phyloP scores from a whole-genome alignment of 495 filamentous ascomycete species.

The Lophiotrema nucula region DNA sequence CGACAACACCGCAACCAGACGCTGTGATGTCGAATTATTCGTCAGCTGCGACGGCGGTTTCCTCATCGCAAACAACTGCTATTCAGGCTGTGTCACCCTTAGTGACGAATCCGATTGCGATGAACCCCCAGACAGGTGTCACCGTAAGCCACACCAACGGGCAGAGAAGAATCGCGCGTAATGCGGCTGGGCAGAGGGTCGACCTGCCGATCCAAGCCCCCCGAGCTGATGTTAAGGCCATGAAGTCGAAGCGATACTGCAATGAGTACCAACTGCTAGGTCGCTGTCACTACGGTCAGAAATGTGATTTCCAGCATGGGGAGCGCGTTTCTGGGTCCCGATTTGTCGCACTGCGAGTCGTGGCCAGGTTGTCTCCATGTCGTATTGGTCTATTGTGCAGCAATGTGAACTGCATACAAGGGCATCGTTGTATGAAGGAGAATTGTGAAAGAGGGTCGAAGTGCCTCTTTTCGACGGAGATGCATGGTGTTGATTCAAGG shows the following conservation, averaged over 20 bases:
- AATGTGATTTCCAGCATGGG: neutral
- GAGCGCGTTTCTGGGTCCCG: neutral
- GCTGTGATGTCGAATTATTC: neutral
- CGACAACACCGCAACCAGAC: neutral
- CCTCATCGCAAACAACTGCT: neutral
- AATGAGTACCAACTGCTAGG: slow-evolving; percentile 5
- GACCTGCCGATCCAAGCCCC: neutral
- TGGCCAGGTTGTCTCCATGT: neutral
- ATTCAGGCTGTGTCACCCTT: neutral
- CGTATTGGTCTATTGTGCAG: neutral
- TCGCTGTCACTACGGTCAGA: neutral
- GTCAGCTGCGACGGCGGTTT: neutral
- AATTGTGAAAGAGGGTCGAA: neutral
- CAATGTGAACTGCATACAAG: neutral
- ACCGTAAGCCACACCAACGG: neutral
- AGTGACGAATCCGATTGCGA: too few species aligned
- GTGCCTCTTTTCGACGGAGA: neutral
- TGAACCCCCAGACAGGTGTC: neutral
- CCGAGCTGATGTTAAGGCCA: neutral
- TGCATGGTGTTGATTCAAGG: slow-evolving; percentile 4
- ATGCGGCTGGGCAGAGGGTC: slow-evolving; percentile 5
- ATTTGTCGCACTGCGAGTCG: neutral
- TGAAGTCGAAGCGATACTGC: slow-evolving; percentile 1
- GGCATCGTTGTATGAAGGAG: neutral
- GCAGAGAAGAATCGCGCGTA: neutral